These are phyloP conservation scores for Papiliotrema laurentii DNA, from an alignment of 1,284 basidiomycete genomes.

Conservation along the genomic window DNA sequence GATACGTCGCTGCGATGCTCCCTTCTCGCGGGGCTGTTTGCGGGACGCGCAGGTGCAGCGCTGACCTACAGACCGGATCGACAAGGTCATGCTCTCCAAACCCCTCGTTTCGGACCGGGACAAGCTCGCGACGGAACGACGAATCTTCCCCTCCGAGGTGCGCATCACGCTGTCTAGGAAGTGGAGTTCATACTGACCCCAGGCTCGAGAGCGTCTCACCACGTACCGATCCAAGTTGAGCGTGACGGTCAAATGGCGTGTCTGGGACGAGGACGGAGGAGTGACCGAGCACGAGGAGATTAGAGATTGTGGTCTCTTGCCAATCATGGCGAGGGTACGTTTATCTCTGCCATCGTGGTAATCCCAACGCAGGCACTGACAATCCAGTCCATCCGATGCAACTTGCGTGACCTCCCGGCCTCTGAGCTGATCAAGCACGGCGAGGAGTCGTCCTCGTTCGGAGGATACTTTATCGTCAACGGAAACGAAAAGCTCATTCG, in stretches of 20 bases:
- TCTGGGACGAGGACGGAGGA: constrained; percentile 58
- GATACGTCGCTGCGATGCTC: too few relatives aligned
- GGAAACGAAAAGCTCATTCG: constrained; percentile 98
- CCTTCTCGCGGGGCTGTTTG: not conserved
- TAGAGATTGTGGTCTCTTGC: constrained; percentile 86
- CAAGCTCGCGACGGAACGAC: constrained; percentile 66
- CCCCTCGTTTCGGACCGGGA: constrained; percentile 87
- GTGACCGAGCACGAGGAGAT: constrained; percentile 59
- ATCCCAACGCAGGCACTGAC: too few relatives aligned
- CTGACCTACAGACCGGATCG: constrained; percentile 72
- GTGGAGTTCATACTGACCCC: not conserved
- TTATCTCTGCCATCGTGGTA: not conserved
- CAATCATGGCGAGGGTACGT: constrained; percentile 93
- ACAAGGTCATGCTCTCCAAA: constrained; percentile 73
- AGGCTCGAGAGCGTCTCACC: constrained; percentile 87
- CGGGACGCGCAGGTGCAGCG: not conserved
- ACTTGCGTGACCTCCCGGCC: constrained; percentile 78
- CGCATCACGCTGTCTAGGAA: constrained; percentile 14
- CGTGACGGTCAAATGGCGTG: constrained; percentile 82
- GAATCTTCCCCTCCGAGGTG: constrained; percentile 86
- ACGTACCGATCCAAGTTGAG: constrained; percentile 91
- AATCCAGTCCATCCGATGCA: constrained; percentile 83
- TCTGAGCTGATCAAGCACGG: constrained; percentile 81
- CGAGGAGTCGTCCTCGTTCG: constrained; percentile 98
- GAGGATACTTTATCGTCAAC: constrained; percentile 98